These are phyloP conservation scores for Salix viminalis DNA, from an alignment of 345 rosid species.

Conservation along the genomic window DNA sequence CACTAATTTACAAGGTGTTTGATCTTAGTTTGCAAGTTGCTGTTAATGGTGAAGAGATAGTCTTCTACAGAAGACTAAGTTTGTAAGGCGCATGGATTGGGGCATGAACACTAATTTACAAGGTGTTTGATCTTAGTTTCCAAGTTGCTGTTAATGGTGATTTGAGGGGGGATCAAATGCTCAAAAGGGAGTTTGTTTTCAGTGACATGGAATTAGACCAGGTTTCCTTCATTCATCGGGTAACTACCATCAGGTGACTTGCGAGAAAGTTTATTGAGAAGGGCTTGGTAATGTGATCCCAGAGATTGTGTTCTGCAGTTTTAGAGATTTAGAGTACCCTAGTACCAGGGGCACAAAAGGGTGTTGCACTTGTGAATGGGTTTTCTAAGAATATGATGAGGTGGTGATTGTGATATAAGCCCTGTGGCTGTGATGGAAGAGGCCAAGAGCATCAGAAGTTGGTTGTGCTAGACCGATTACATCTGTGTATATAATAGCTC, in stretches of 20 bases:
- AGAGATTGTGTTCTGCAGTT: slow-evolving; percentile 62
- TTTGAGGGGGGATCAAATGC: slow-evolving; percentile 46
- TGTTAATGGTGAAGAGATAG: slow-evolving; percentile 22
- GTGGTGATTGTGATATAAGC: slow-evolving; percentile 26
- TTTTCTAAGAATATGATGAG: slow-evolving; percentile 62
- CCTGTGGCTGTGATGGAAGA: slow-evolving; percentile 39
- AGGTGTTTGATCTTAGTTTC: slow-evolving; percentile 51
- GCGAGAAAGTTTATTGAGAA: slow-evolving; percentile 35
- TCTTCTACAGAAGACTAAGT: slow-evolving; percentile 28
- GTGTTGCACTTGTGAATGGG: slow-evolving; percentile 61
- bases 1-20: slow-evolving; percentile 49
- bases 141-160: slow-evolving; percentile 40
- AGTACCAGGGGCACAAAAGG: slow-evolving; percentile 30
- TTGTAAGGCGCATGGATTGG: slow-evolving; percentile 36
- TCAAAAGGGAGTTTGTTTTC: slow-evolving; percentile 54
- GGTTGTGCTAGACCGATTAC: slow-evolving; percentile 35
- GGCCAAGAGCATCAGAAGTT: slow-evolving; percentile 40
- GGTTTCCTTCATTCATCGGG: slow-evolving; percentile 39
- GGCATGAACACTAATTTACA: slow-evolving; percentile 38
- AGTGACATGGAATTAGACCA: slow-evolving; percentile 66
- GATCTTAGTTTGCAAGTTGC: slow-evolving; percentile 49
- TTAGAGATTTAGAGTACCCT: slow-evolving; percentile 50
- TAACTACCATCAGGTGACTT: slow-evolving; percentile 44
- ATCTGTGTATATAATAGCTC: background rate
- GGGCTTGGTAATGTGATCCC: slow-evolving; percentile 49